Conservation (phyloP, 2,329 filamentous ascomycete species). For the Xylariaceae sp. region DNA sequence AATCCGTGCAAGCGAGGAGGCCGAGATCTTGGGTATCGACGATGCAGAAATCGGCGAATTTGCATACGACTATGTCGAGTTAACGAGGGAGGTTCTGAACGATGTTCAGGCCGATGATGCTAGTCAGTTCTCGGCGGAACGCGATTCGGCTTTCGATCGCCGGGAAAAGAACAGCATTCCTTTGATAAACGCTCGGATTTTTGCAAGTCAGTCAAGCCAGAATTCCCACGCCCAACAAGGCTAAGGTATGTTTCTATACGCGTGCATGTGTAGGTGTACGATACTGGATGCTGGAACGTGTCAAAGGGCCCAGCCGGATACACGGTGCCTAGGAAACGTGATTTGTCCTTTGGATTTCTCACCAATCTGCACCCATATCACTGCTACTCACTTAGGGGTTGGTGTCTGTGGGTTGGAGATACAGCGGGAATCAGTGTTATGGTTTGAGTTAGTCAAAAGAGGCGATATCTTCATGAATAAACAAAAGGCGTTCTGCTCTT, state of each 20-base stretch:
- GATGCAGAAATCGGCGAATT: constrained; percentile 91
- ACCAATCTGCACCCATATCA: background rate
- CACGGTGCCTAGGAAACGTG: background rate
- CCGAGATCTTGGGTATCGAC: constrained; percentile 80
- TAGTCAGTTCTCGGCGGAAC: constrained; percentile 43
- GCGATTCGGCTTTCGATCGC: constrained; percentile 37
- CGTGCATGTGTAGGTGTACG: constrained; percentile 4
- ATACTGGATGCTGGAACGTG: background rate
- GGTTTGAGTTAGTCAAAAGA: no score
- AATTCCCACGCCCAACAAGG: constrained; percentile 24
- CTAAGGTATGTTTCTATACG: background rate
- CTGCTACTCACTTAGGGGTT: background rate
- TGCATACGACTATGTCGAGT: constrained; percentile 90
- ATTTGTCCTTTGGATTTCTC: background rate
- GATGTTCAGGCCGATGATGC: constrained; percentile 44
- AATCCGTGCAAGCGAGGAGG: constrained; percentile 70
- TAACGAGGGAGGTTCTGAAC: constrained; percentile 49
- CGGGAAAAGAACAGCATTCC: constrained; percentile 49
- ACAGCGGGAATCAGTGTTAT: background rate
- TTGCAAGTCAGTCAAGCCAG: constrained; percentile 36
- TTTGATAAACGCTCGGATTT: constrained; percentile 43
- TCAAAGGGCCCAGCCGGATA: constrained; percentile 1
- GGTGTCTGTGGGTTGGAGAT: background rate
- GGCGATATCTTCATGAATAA: no score
- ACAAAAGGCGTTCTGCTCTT: background rate